Base-by-base conservation (phyloP, 1,139 yeast species). In the Saccharomyces hybrid region DNA sequence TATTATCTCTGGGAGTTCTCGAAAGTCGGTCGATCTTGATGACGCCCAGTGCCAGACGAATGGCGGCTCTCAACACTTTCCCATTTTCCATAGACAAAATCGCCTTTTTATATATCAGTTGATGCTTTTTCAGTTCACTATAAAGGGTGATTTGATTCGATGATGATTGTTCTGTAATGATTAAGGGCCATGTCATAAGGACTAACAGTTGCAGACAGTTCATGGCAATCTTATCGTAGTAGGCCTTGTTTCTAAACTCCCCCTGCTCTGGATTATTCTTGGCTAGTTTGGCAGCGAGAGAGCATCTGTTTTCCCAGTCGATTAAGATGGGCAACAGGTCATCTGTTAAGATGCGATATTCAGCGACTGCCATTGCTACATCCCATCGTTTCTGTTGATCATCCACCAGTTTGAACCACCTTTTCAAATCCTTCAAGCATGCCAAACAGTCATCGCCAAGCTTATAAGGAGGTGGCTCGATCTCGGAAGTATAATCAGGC, bases 371-470 rank as follows among this genome's bases (percentile, higher is more conserved):
- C 51, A 88, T 75, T 0, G 97, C 96, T 16, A 91, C 97, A 61
- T 86, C 90, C 76, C 82, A 85, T 28, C 83, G 76, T 52, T 79
- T 77, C 57, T 80, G 78, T 47, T 77, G 76, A 57, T 88, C 95
- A 68, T 93, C 99, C 51, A 88, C 93, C 0, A 86, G 78, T 61
- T 82, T 82, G 54, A 93, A 79, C 97, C 98, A 91, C 61, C 87
- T 77, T 67, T 88, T 89, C 58, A 93, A 72, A 72, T 93, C 99
- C 63, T 88, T 86, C 41, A 93, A 73, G 70, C 98, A 89, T 0
- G 91, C 91, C 57, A 88, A 72, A 57, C 97, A 97, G 67, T 93
- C 98, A 61, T 86, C 91, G 9, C 99, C 99, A 2, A 91, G 76
- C 59, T 81, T 82, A 65, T 93, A 93, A 0, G 85, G 83, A 1